phyloP scores from a whole-genome alignment of 176 grass and related monocot genomes.

The Musa beccarii region DNA sequence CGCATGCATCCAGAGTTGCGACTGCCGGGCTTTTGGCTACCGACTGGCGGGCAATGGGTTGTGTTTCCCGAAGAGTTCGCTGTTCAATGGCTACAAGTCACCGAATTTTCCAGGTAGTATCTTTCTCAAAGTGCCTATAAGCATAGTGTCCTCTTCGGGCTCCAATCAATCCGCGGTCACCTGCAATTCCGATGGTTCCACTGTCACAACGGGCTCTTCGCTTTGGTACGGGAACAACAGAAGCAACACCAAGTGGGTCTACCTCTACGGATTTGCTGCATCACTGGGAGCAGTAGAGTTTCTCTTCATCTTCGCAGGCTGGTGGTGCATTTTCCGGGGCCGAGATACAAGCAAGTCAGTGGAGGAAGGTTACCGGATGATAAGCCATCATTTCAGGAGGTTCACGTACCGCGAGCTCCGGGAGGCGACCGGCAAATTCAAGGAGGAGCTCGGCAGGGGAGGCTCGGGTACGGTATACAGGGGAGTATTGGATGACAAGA shows the following conservation, averaged over 20 bases:
- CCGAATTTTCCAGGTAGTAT: slow-evolving; percentile 39
- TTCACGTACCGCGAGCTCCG: slow-evolving; percentile 46
- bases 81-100: slow-evolving; percentile 57
- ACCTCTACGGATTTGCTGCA: slow-evolving; percentile 40
- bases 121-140: slow-evolving; percentile 57
- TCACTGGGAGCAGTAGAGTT: slow-evolving; percentile 36
- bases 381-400: slow-evolving; percentile 49
- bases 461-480: slow-evolving; percentile 37
- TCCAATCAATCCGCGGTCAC: slow-evolving; percentile 22
- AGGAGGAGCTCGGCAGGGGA: slow-evolving; percentile 72
- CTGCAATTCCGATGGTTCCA: slow-evolving; percentile 29
- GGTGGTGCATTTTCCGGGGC: slow-evolving; percentile 54
- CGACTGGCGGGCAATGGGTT: slow-evolving; percentile 29
- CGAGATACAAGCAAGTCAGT: slow-evolving; percentile 34
- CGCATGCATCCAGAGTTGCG: slow-evolving; percentile 36
- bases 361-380: slow-evolving; percentile 51
- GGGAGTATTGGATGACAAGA: slow-evolving; percentile 33
- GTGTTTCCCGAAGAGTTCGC: slow-evolving; percentile 51
- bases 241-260: slow-evolving; percentile 41
- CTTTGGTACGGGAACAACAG: slow-evolving; percentile 27
- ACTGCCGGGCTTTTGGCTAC: slow-evolving; percentile 51
- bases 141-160: slow-evolving; percentile 10
- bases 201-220: slow-evolving; percentile 9
- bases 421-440: slow-evolving; percentile 45
- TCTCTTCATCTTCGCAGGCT: slow-evolving; percentile 41